Evolutionary conservation across 2,329 filamentous ascomycete genomes (phyloP), one percentile per base, ranked within the genome.

Genomic region (Arthrobotrys iridis): DNA sequence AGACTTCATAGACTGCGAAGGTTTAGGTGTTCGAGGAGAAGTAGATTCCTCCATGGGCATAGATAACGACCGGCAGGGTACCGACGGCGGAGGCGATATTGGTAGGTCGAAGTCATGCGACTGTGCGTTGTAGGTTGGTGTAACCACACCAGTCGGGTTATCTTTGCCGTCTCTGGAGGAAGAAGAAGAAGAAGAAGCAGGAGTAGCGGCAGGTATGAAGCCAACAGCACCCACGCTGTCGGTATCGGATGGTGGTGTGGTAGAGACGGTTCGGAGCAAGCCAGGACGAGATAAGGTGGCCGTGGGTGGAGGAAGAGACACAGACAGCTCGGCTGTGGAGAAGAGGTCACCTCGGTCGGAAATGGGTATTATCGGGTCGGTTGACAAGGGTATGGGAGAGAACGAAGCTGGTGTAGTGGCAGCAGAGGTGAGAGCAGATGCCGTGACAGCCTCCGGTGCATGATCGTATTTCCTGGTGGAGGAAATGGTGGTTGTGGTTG

Each of bases 31-130:
- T n/a, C 63, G 46, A 18, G 71, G 58, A n/a, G 57, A 52, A 13
- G 48, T 20, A 24, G 35, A 13, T 46, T 57, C 46, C n/a, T 45
- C 71, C 24, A 52, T 55, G 22, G 63, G 57, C 63, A 68, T 68
- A 20, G 71, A 75, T 20, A 75, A 58, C 8, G 71, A 68, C 26
- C 71, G 71, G 40, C 57, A 57, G 37, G 63, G 71, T 24, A 59
- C 48, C 28, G 71, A 75, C 20, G 71, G 45, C 6, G 71, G 71
- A 63, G 71, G 63, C 30, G 63, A 75, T 26, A 75, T 58, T 13
- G 71, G 71, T 24, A 75, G 58, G 33, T 68, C 40, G 22, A 75
- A 75, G 50, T 63, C 67, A 72, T 72, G 71, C 63, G 58, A 52
- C 18, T 43, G 40, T 75, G 71, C 28, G 71, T 68, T 75, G 62